Evolutionary conservation across 2,329 filamentous ascomycete species (phyloP).

Genomic region (Colletotrichum viniferum): DNA sequence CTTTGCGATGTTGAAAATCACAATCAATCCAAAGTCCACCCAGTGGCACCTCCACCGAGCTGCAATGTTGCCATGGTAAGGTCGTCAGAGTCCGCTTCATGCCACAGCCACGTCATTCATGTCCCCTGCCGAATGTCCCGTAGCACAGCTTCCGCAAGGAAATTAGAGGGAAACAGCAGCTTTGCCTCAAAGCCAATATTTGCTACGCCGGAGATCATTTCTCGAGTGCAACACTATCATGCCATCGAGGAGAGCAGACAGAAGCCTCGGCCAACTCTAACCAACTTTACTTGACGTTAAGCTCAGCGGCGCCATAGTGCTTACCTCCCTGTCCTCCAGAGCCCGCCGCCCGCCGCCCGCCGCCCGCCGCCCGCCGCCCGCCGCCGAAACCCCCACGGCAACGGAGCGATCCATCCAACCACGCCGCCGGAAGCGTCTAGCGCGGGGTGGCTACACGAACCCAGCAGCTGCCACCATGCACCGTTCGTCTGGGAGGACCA

Average conservation of each 20-base stretch:
- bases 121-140: neutral
- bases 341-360: neutral
- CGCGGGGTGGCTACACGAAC: neutral
- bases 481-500: neutral
- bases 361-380: neutral
- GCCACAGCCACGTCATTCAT: neutral
- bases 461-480: neutral
- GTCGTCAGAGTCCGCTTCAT: neutral
- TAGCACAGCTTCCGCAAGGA: neutral
- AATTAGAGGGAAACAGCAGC: neutral
- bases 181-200: neutral
- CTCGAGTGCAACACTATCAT: neutral
- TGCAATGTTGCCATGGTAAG: neutral
- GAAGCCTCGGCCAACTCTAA: neutral
- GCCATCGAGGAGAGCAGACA: accelerated
- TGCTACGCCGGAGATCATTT: neutral
- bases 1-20: neutral
- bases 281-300: neutral
- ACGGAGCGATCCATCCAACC: conserved; percentile 1
- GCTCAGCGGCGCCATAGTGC: neutral
- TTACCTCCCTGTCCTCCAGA: neutral
- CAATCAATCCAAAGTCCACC: neutral
- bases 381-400: conserved; percentile 2
- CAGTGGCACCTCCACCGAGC: neutral
- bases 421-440: neutral